A percentile compares a stretch with the other conserved stretches of the same genome.
Evolutionary conservation across 2,329 filamentous ascomycete species (phyloP).

Genomic region (Neonectria faginata): DNA sequence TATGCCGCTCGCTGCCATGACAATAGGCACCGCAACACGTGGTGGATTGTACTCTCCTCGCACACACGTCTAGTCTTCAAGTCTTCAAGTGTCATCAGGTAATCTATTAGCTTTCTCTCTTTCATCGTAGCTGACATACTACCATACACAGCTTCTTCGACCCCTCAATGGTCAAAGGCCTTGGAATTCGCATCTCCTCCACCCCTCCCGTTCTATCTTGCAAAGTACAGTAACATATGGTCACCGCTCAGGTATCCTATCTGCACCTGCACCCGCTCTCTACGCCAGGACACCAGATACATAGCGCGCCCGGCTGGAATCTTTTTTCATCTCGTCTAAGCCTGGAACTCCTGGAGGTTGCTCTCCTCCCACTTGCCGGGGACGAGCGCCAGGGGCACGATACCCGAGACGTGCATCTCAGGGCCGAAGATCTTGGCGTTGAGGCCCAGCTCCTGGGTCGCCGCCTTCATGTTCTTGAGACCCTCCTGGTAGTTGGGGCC

Average conservation of each 20-base stretch:
- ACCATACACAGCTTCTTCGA: conserved; percentile 45
- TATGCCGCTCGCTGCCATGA: background rate
- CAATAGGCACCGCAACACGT: background rate
- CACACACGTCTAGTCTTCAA: no score
- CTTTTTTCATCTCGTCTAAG: conserved; percentile 51
- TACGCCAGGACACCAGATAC: conserved; percentile 26
- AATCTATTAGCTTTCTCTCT: conserved; percentile 47
- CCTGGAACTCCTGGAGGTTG: conserved; percentile 71
- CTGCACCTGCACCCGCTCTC: conserved; percentile 41
- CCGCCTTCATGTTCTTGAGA: conserved; percentile 99
- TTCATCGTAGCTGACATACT: conserved; percentile 47
- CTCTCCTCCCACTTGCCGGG: conserved; percentile 73
- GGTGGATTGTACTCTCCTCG: background rate
- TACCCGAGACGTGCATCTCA: conserved; percentile 97
- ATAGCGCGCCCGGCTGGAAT: conserved; percentile 10
- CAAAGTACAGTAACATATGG: conserved; percentile 50
- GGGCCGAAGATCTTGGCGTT: conserved; percentile 73
- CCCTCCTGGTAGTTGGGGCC: conserved; percentile 99
- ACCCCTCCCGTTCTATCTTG: conserved; percentile 49
- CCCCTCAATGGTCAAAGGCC: conserved; percentile 39
- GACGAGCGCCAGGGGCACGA: conserved; percentile 89
- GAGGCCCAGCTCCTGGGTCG: conserved; percentile 91
- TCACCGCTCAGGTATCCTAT: conserved; percentile 40
- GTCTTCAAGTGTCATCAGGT: conserved; percentile 41
- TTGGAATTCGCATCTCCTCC: conserved; percentile 42